Evolutionary conservation across 139 green algal species (phyloP).

Genomic region (Nannochloris sp.): DNA sequence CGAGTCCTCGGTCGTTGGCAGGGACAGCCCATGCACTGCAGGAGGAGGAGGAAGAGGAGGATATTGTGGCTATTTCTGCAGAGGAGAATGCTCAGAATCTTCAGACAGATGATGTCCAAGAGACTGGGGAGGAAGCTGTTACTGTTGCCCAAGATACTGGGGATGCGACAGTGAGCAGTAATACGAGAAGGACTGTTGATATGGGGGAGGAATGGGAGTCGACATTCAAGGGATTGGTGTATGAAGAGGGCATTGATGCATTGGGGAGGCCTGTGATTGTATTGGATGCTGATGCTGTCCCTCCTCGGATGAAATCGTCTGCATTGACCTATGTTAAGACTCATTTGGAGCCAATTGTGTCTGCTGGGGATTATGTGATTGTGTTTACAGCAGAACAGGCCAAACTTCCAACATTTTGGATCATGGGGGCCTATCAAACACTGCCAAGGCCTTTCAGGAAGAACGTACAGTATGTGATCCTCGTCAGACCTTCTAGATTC

Average conservation of each 20-base stretch:
- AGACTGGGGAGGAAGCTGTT: background rate
- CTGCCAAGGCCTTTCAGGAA: conserved; percentile 60
- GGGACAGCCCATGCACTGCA: too few relatives aligned
- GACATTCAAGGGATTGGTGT: conserved; percentile 44
- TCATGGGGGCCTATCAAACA: conserved; percentile 53
- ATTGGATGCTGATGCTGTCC: conserved; percentile 56
- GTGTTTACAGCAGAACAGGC: conserved; percentile 27
- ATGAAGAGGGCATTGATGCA: conserved; percentile 55
- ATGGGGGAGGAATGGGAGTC: conserved; percentile 15
- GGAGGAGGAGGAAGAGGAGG: too few relatives aligned
- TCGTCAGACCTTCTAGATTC: conserved; percentile 53
- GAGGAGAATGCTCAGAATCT: too few relatives aligned
- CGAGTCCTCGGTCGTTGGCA: too few relatives aligned
- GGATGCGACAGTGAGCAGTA: background rate
- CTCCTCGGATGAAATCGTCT: conserved; percentile 26
- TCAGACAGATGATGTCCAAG: too few relatives aligned
- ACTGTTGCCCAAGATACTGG: background rate
- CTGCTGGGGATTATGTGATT: conserved; percentile 42
- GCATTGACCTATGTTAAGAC: conserved; percentile 23
- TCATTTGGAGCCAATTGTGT: conserved; percentile 52
- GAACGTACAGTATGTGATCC: conserved; percentile 67
- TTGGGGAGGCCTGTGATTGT: conserved; percentile 64
- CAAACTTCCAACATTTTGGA: conserved; percentile 49
- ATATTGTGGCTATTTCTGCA: too few relatives aligned
- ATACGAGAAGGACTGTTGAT: background rate